Percentiles rank a stretch among this genome's conserved stretches.
These are phyloP conservation scores for Aquilaria agallochum DNA, from an alignment of 441 rosid genomes.

Conservation along the genomic window DNA sequence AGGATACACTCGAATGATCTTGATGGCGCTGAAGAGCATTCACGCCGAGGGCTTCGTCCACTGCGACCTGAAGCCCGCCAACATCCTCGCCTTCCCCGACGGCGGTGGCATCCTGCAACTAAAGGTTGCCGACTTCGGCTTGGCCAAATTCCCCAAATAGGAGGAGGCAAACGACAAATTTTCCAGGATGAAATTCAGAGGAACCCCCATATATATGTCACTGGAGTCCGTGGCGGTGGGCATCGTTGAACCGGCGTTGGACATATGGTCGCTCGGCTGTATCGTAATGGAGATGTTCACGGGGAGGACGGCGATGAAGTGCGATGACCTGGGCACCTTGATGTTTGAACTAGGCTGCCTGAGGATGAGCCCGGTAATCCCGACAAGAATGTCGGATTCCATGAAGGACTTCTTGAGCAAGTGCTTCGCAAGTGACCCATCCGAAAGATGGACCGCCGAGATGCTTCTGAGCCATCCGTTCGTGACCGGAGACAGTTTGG, in stretches of 20 bases:
- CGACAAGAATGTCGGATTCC: background rate
- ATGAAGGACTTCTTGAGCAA: background rate
- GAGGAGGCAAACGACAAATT: background rate
- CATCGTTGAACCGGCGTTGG: background rate
- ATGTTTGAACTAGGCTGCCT: background rate
- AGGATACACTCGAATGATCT: background rate
- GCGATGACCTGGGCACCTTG: background rate
- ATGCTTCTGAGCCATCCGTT: background rate
- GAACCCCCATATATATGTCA: background rate
- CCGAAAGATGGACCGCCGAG: background rate
- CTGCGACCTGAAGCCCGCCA: background rate
- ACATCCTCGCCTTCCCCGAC: background rate
- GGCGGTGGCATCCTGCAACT: background rate
- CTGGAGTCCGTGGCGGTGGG: background rate
- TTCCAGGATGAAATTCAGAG: background rate
- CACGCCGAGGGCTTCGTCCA: background rate
- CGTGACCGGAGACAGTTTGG: too few relatives aligned
- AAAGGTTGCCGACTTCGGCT: background rate
- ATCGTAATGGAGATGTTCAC: background rate
- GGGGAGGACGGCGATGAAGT: background rate
- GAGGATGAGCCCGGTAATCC: background rate
- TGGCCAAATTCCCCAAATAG: background rate
- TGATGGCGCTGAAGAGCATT: background rate
- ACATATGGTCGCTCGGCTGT: background rate
- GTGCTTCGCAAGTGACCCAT: background rate